These are phyloP conservation scores for Glomus cerebriforme DNA, from an alignment of 192 early-diverging fungal genomes.

Conservation along the genomic window DNA sequence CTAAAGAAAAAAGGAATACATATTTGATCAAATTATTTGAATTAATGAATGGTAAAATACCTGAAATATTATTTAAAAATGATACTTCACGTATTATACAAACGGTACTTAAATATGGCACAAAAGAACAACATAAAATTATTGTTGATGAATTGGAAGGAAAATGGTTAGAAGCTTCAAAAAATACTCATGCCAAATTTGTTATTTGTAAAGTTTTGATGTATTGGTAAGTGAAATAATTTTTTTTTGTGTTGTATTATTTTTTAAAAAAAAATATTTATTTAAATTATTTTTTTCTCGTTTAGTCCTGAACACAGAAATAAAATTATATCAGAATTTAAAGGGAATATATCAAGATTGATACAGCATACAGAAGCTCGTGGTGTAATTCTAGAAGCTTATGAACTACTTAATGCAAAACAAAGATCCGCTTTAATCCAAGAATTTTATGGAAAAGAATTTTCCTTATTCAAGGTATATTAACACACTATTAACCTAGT, in stretches of 20 bases:
- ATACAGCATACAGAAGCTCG: slow-evolving; percentile 91
- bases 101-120: slow-evolving; percentile 89
- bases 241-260: not conserved
- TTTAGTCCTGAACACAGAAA: slow-evolving; percentile 63
- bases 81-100: slow-evolving; percentile 93
- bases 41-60: slow-evolving; percentile 75
- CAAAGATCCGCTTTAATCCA: slow-evolving; percentile 76
- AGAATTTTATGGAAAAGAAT: slow-evolving; percentile 95
- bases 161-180: slow-evolving; percentile 69
- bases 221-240: slow-evolving; percentile 59
- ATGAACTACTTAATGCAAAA: slow-evolving; percentile 70
- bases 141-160: slow-evolving; percentile 86
- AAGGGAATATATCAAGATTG: slow-evolving; percentile 79
- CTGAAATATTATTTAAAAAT: slow-evolving; percentile 92
- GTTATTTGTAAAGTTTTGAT: slow-evolving; percentile 85
- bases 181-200: slow-evolving; percentile 85
- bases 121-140: slow-evolving; percentile 65
- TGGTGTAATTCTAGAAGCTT: slow-evolving; percentile 81
- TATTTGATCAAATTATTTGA: slow-evolving; percentile 20
- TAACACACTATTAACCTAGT: not conserved
- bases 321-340: slow-evolving; percentile 76
- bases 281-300: not conserved
- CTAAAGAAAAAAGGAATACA: slow-evolving; percentile 1
- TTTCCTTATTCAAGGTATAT: slow-evolving; percentile 81
- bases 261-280: not conserved